Evolutionary conservation across 345 rosid species (phyloP), one percentile per base, ranked within the genome.

Genomic region (Hibiscus syriacus): DNA sequence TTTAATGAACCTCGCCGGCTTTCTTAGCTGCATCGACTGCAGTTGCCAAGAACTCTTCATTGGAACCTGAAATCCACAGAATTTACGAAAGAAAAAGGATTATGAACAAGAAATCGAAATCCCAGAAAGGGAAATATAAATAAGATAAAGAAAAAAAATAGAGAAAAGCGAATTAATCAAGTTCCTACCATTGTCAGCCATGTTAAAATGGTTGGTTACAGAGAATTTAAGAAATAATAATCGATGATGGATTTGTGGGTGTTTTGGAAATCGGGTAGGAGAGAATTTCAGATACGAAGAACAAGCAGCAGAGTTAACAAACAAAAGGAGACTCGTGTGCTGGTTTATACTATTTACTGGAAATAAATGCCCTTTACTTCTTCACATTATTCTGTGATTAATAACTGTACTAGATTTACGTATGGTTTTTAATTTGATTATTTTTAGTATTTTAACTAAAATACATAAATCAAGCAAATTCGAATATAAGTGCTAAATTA

Each of bases 1-100:
- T n/a, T n/a, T n/a, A 52, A 38, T 29, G 22, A 12, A 87, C 97
- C 87, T 91, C 81, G 41, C 99, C 96, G 66, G 99, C 99, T 79
- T 20, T 76, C 76, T n/a, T n/a, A n/a, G n/a, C n/a, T n/a, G n/a
- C n/a, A n/a, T n/a, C n/a, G n/a, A n/a, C n/a, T n/a, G n/a, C 97
- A 20, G 91, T 75, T 38, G 78, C 79, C 74, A 91, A 66, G 77
- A 80, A 91, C 74, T 70, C 76, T 55, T 78, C 80, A 55, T 83
- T 74, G 48, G 82, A 86, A 84, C 74, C 97, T 90, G 68, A 56
- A 74, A 66, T 17, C 55, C 63, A 29, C 64, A 50, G 55, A 49
- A 30, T 22, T 23, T n/a, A 39, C 19, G 4, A 2, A 34, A 9
- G 2, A 32, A 36, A 29, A 41, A 20, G 23, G 65, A n/a, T n/a